Conservation (phyloP, 75 land plant genomes). For the Picea sitchensis region DNA sequence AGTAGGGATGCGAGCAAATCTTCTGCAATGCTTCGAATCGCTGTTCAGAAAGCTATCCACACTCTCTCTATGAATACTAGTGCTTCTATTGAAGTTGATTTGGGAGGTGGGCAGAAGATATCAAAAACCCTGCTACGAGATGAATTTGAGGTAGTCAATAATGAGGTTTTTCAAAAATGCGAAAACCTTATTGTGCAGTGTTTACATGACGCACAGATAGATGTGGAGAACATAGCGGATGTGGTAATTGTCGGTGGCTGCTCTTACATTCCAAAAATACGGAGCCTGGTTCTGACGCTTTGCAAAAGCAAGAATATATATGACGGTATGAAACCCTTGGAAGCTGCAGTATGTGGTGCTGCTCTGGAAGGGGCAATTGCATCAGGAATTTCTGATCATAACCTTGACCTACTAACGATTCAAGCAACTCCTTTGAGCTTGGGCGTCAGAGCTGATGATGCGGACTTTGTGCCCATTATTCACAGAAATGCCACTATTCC, state of each 20-base stretch:
- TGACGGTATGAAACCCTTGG: constrained; percentile 38
- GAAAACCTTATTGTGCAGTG: constrained; percentile 41
- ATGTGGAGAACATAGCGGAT: constrained; percentile 32
- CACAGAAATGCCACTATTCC: constrained; percentile 52
- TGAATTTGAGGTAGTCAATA: constrained; percentile 58
- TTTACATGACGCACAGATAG: constrained; percentile 52
- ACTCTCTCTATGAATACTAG: constrained; percentile 38
- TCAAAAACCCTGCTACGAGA: constrained; percentile 25
- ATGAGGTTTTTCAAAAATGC: constrained; percentile 38
- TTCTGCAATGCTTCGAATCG: constrained; percentile 43
- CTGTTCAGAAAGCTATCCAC: constrained; percentile 67
- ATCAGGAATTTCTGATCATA: constrained; percentile 51
- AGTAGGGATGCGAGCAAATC: constrained; percentile 26
- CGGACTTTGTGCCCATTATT: constrained; percentile 41
- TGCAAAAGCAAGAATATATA: constrained; percentile 28
- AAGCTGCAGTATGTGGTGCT: constrained; percentile 68
- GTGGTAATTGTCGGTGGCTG: constrained; percentile 71
- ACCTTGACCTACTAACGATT: constrained; percentile 58
- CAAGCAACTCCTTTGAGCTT: constrained; percentile 60
- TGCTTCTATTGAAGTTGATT: constrained; percentile 42
- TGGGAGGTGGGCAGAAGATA: constrained; percentile 41
- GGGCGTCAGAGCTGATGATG: constrained; percentile 45
- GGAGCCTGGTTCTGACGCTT: constrained; percentile 28
- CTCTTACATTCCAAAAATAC: constrained; percentile 50
- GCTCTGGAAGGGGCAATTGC: constrained; percentile 78